A percentile compares a stretch with the other conserved stretches of the same genome.
Evolutionary conservation across 257 asterid species (phyloP).

Genomic region (Leptodermis oblonga): DNA sequence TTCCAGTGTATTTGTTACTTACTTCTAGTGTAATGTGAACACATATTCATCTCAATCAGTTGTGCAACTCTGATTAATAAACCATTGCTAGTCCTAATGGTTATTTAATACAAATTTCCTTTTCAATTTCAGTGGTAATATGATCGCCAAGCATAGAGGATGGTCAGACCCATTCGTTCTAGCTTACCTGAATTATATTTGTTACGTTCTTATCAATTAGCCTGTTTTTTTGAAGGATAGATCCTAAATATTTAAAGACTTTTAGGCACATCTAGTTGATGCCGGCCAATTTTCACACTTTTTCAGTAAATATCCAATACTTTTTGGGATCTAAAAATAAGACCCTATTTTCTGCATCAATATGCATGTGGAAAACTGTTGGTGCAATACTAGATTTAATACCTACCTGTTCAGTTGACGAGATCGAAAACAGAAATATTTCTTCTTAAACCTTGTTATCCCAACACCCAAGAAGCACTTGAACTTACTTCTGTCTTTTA

Average conservation of each 20-base stretch:
- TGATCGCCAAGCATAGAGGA: not conserved
- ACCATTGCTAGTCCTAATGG: too few relatives aligned
- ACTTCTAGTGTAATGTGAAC: too few relatives aligned
- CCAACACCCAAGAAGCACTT: not conserved
- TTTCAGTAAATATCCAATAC: not conserved
- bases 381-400: not conserved
- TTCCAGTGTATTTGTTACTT: too few relatives aligned
- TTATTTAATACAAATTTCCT: not conserved
- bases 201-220: not conserved
- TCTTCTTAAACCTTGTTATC: not conserved
- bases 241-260: not conserved
- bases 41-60: too few relatives aligned
- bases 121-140: not conserved
- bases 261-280: not conserved
- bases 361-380: not conserved
- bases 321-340: not conserved
- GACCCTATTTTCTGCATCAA: not conserved
- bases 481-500: not conserved
- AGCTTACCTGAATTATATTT: not conserved
- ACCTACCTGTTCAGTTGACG: not conserved
- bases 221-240: not conserved
- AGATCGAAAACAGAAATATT: not conserved
- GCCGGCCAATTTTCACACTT: not conserved
- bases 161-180: not conserved
- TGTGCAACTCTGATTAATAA: too few relatives aligned